These are phyloP conservation scores for Fusarium temperatum DNA, from an alignment of 2,329 filamentous ascomycete genomes.

Conservation along the genomic window DNA sequence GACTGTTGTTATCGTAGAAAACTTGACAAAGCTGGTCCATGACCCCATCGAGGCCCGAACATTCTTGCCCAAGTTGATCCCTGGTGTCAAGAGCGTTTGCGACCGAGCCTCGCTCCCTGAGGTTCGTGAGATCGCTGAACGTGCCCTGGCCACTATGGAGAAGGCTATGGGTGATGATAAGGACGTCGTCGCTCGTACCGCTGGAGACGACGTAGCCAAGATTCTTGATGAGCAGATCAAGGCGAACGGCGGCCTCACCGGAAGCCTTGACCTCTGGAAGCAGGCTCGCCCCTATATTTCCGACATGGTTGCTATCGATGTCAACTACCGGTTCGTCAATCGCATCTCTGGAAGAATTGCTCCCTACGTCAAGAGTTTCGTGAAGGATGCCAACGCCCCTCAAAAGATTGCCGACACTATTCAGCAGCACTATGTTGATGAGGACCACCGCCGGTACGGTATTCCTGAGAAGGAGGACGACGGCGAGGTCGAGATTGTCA, in stretches of 20 bases:
- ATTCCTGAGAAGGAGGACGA: slow-evolving; percentile 87
- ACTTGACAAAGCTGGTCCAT: slow-evolving; percentile 97
- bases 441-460: slow-evolving; percentile 89
- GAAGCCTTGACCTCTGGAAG: slow-evolving; percentile 70
- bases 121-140: slow-evolving; percentile 87
- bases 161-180: slow-evolving; percentile 86
- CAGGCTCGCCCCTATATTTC: slow-evolving; percentile 77
- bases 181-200: slow-evolving; percentile 71
- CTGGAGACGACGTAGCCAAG: slow-evolving; percentile 76
- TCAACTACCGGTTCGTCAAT: slow-evolving; percentile 80
- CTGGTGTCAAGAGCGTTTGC: slow-evolving; percentile 89
- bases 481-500: slow-evolving; percentile 95
- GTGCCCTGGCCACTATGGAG: slow-evolving; percentile 86
- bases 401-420: slow-evolving; percentile 76
- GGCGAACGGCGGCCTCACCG: slow-evolving; percentile 69
- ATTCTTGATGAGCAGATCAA: slow-evolving; percentile 80
- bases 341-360: slow-evolving; percentile 75
- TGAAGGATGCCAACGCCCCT: slow-evolving; percentile 67
- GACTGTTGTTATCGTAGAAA: slow-evolving; percentile 96
- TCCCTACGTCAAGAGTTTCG: slow-evolving; percentile 79
- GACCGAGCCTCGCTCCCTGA: slow-evolving; percentile 92
- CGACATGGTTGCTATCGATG: slow-evolving; percentile 86
- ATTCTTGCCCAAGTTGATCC: slow-evolving; percentile 93
- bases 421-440: slow-evolving; percentile 80
- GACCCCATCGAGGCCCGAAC: slow-evolving; percentile 92